These are phyloP conservation scores for Debaryomyces subglobosus DNA, from an alignment of 1,139 yeast species.

Conservation along the genomic window DNA sequence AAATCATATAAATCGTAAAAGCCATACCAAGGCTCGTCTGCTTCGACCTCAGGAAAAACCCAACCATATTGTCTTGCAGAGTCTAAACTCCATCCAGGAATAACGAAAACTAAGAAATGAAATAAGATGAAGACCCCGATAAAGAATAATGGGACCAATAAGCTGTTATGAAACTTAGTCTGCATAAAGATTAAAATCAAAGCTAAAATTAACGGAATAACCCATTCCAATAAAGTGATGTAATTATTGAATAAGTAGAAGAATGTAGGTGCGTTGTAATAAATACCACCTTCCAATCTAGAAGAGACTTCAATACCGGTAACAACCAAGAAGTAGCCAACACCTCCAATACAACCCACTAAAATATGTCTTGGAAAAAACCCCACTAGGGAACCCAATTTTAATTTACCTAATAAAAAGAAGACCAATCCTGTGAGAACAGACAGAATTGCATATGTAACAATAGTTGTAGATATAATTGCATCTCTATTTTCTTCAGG, in stretches of 20 bases:
- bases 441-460: conserved; percentile 82
- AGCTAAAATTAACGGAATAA: conserved; percentile 68
- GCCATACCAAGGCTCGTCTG: conserved; percentile 83
- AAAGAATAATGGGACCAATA: conserved; percentile 81
- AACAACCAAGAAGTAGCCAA: conserved; percentile 85
- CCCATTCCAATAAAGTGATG: conserved; percentile 66
- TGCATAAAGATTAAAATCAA: conserved; percentile 63
- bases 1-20: conserved; percentile 78
- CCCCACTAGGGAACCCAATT: conserved; percentile 84
- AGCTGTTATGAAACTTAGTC: conserved; percentile 65
- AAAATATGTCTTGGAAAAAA: conserved; percentile 95
- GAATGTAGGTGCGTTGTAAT: conserved; percentile 62
- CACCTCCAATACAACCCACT: conserved; percentile 98
- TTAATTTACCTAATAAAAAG: conserved; percentile 72
- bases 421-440: conserved; percentile 86
- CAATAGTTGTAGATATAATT: conserved; percentile 82
- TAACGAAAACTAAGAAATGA: conserved; percentile 64
- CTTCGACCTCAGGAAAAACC: conserved; percentile 73
- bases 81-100: conserved; percentile 67
- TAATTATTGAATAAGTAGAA: conserved; percentile 41
- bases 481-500: conserved; percentile 50
- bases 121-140: conserved; percentile 68
- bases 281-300: conserved; percentile 71
- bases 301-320: conserved; percentile 93
- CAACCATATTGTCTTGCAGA: conserved; percentile 75